phyloP scores from a whole-genome alignment of 768 basidiomycete genomes.

The Suillus cothurnatus region DNA sequence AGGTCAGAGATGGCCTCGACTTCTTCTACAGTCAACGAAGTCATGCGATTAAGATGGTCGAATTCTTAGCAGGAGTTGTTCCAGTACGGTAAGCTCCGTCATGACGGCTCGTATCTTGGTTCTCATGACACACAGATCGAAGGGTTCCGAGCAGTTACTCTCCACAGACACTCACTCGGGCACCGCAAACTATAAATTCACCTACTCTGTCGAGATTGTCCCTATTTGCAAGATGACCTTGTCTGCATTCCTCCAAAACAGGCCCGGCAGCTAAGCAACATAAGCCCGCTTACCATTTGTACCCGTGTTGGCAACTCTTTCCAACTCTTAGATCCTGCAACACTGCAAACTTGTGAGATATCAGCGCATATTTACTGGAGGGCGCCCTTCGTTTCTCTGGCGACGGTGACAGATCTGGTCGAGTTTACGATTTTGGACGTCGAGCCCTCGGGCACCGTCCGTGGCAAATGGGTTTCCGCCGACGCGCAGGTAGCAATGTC shows the following conservation, averaged over 20 bases:
- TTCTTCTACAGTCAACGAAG: conserved; percentile 93
- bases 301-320: conserved; percentile 90
- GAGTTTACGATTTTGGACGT: conserved; percentile 96
- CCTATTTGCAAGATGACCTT: conserved; percentile 98
- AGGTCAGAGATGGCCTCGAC: conserved; percentile 92
- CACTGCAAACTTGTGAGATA: conserved; percentile 83
- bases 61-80: conserved; percentile 86
- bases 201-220: conserved; percentile 95
- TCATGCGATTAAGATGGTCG: conserved; percentile 96
- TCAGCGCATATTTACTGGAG: conserved; percentile 86
- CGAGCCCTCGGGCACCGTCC: conserved; percentile 71
- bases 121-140: conserved; percentile 55
- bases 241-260: conserved; percentile 86
- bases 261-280: conserved; percentile 83
- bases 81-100: conserved; percentile 70
- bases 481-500: conserved; percentile 90
- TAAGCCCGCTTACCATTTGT: conserved; percentile 85
- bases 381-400: conserved; percentile 83
- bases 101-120: conserved; percentile 11
- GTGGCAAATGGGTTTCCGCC: conserved; percentile 81
- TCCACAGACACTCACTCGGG: conserved; percentile 90
- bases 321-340: conserved; percentile 87
- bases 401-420: conserved; percentile 79
- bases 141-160: conserved; percentile 92
- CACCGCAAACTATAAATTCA: conserved; percentile 96